Percentiles rank a stretch among this genome's conserved stretches.
phyloP scores from a whole-genome alignment of 1,139 yeast genomes.

The Eremothecium cymbalariae region DNA sequence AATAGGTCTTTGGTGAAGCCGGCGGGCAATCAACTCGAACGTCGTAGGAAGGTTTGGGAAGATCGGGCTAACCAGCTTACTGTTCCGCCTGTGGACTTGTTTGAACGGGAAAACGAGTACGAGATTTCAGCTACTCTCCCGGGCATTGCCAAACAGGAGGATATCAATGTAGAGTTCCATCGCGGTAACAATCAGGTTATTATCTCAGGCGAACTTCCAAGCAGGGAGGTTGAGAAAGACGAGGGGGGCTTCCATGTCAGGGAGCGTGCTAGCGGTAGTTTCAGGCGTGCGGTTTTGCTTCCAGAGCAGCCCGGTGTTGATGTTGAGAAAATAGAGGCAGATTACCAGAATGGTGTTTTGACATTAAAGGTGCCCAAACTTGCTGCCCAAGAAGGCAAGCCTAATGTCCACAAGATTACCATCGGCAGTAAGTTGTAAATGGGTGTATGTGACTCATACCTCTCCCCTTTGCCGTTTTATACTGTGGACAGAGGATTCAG shows the following conservation, averaged over 20 bases:
- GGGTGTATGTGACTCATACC: too few species aligned
- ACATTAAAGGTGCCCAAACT: slow-evolving; percentile 36
- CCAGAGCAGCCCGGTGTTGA: slow-evolving; percentile 35
- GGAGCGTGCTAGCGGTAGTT: slow-evolving; percentile 36
- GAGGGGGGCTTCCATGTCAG: slow-evolving; percentile 30
- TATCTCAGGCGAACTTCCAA: slow-evolving; percentile 34
- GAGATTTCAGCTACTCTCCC: slow-evolving; percentile 37
- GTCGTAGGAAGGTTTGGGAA: too few species aligned
- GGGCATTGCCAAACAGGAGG: slow-evolving; percentile 35
- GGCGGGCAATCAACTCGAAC: too few species aligned
- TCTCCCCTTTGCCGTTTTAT: too few species aligned
- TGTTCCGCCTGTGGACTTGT: slow-evolving; percentile 37
- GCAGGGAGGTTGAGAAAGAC: slow-evolving; percentile 18
- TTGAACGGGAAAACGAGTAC: slow-evolving; percentile 35
- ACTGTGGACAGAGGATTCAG: too few species aligned
- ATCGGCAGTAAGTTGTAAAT: too few species aligned
- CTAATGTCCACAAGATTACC: slow-evolving; percentile 30
- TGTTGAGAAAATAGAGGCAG: slow-evolving; percentile 36
- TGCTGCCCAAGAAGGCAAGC: slow-evolving; percentile 24
- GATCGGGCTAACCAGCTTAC: slow-evolving; percentile 13
- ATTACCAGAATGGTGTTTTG: slow-evolving; percentile 36
- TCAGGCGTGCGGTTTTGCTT: slow-evolving; percentile 35
- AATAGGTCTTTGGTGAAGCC: slow-evolving; percentile 11
- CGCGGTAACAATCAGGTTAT: slow-evolving; percentile 34
- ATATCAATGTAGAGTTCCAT: slow-evolving; percentile 35